These are phyloP conservation scores for Kwoniella dejecticola DNA, from an alignment of 768 basidiomycete species.

Conservation along the genomic window DNA sequence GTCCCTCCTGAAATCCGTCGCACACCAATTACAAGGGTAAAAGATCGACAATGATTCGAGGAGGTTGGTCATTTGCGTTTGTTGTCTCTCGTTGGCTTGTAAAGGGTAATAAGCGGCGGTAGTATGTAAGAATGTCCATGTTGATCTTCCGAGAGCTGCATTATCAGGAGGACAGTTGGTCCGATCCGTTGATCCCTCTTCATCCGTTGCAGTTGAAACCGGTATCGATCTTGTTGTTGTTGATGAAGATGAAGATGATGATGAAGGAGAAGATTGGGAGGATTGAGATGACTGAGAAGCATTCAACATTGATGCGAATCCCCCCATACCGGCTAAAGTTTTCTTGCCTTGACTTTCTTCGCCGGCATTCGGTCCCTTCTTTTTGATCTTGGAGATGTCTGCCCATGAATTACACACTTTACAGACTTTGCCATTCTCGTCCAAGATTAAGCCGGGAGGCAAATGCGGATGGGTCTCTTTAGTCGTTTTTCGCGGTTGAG, in stretches of 20 bases:
- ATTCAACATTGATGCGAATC: conserved; percentile 45
- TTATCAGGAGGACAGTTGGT: conserved; percentile 85
- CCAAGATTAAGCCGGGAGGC: conserved; percentile 82
- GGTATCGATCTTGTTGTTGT: not conserved
- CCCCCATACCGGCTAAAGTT: conserved; percentile 50
- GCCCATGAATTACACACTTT: conserved; percentile 67
- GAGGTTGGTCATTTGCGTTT: conserved; percentile 79
- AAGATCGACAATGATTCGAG: conserved; percentile 74
- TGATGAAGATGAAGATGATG: too few species aligned
- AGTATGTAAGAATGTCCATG: conserved; percentile 95
- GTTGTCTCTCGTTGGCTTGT: conserved; percentile 71
- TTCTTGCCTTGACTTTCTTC: conserved; percentile 57
- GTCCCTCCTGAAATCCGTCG: conserved; percentile 74
- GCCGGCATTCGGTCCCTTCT: conserved; percentile 62
- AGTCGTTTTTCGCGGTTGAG: conserved; percentile 35
- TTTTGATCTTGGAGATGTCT: conserved; percentile 40
- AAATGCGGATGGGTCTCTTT: conserved; percentile 56
- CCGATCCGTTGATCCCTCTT: conserved; percentile 55
- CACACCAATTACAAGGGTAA: conserved; percentile 88
- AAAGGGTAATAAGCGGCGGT: conserved; percentile 94
- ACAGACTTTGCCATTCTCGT: conserved; percentile 92
- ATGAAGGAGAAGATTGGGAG: too few species aligned
- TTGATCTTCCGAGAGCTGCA: conserved; percentile 83
- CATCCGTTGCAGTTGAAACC: too few species aligned
- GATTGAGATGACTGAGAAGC: conserved; percentile 7